Conservation (phyloP, 2,329 filamentous ascomycete species). For the Coniosporium tulheliwenetii region DNA sequence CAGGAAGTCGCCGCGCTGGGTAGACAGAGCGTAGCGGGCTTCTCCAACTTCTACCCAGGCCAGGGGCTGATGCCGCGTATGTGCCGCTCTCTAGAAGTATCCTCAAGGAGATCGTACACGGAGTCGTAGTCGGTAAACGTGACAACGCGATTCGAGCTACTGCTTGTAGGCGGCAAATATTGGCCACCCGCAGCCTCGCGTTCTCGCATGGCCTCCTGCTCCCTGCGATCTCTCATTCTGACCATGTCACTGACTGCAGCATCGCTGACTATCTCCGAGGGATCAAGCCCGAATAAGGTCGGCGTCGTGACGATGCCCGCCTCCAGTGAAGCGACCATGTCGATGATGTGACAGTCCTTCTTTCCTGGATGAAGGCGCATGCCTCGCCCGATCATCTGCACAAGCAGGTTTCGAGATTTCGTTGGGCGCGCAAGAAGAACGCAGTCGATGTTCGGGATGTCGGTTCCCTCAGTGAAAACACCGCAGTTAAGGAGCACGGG, state of each 20-base stretch:
- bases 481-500: conserved; percentile 89
- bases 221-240: conserved; percentile 32
- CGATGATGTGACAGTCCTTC: conserved; percentile 81
- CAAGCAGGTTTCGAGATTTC: conserved; percentile 76
- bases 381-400: conserved; percentile 95
- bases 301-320: conserved; percentile 81
- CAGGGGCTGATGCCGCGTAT: conserved; percentile 60
- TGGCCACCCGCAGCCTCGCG: conserved; percentile 2
- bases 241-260: conserved; percentile 48
- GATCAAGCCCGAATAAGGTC: conserved; percentile 84
- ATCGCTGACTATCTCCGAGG: conserved; percentile 57
- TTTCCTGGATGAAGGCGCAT: conserved; percentile 74
- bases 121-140: conserved; percentile 84
- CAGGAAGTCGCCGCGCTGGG: conserved; percentile 43
- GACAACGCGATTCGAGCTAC: conserved; percentile 31
- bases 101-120: conserved; percentile 77
- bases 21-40: conserved; percentile 55
- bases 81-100: conserved; percentile 62
- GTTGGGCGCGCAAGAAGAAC: conserved; percentile 79
- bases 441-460: conserved; percentile 95
- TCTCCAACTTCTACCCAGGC: conserved; percentile 72
- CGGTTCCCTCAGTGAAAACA: conserved; percentile 92
- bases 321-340: conserved; percentile 78
- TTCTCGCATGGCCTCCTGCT: conserved; percentile 22
- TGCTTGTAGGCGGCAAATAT: conserved; percentile 1